Percentiles rank a stretch among this genome's conserved stretches.
Evolutionary conservation across 2,329 filamentous ascomycete species (phyloP).

Genomic region (Boeremia exigua): DNA sequence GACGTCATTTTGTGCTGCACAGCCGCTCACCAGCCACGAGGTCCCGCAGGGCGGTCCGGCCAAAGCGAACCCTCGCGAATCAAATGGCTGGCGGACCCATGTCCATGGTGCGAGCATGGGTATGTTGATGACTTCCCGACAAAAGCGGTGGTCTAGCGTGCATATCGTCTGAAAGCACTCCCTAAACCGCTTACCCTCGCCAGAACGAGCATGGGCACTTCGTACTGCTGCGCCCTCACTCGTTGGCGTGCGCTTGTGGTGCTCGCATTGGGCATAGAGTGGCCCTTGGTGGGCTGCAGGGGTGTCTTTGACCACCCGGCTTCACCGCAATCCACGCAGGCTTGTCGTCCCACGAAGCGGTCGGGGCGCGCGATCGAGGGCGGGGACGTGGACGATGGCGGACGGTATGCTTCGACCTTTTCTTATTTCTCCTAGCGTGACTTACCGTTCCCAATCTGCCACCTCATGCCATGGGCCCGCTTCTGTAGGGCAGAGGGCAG

Average conservation of each 20-base stretch:
- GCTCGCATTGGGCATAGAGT: constrained; percentile 30
- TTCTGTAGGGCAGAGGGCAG: constrained; percentile 43
- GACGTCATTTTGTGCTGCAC: constrained; percentile 16
- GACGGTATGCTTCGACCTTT: constrained; percentile 37
- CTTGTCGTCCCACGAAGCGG: constrained; percentile 39
- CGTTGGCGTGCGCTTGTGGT: constrained; percentile 26
- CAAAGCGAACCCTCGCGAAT: constrained; percentile 35
- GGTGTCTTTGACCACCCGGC: constrained; percentile 24
- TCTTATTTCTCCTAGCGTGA: constrained; percentile 48
- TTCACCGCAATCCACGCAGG: constrained; percentile 44
- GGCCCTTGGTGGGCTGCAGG: constrained; percentile 29
- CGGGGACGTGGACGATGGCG: constrained; percentile 40
- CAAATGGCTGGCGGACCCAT: constrained; percentile 22
- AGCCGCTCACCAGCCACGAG: constrained; percentile 39
- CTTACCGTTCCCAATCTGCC: constrained; percentile 44
- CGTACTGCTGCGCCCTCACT: constrained; percentile 26
- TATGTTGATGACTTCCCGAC: constrained; percentile 28
- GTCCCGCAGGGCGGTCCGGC: constrained; percentile 21
- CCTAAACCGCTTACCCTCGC: constrained; percentile 40
- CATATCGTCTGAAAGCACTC: constrained; percentile 27
- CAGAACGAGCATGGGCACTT: constrained; percentile 31
- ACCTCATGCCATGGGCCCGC: constrained; percentile 42
- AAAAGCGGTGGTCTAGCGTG: constrained; percentile 40
- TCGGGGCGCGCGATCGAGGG: constrained; percentile 49
- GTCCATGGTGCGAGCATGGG: constrained; percentile 20